These are phyloP conservation scores for Flaveria sonorensis DNA, from an alignment of 129 eudicot species.

Conservation along the genomic window DNA sequence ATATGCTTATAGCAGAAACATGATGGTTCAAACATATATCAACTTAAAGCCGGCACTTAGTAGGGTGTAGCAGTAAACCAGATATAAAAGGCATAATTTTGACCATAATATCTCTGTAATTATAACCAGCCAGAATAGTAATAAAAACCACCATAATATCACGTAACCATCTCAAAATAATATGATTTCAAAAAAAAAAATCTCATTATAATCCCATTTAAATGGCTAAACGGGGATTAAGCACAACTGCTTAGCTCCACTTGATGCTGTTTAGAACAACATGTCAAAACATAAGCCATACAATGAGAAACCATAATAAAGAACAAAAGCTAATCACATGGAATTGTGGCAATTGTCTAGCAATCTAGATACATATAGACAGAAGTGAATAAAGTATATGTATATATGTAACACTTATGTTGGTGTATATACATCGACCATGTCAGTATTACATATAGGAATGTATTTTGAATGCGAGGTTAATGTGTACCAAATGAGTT, in stretches of 20 bases:
- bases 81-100: neutral
- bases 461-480: neutral
- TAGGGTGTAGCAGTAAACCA: neutral
- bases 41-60: neutral
- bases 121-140: neutral
- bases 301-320: neutral
- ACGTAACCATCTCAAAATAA: neutral
- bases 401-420: neutral
- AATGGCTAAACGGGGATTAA: neutral
- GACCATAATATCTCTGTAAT: neutral
- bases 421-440: neutral
- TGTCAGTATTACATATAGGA: neutral
- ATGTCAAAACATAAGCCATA: neutral
- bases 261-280: neutral
- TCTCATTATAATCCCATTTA: constrained; percentile 4
- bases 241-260: neutral
- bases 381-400: neutral
- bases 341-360: neutral
- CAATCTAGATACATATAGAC: neutral
- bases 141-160: neutral
- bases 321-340: neutral
- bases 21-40: neutral
- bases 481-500: neutral
- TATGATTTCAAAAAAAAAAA: too few relatives aligned
- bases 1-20: constrained; percentile 8